Percentiles rank a stretch among this genome's conserved stretches.
These are phyloP conservation scores for Plasmopara halstedii DNA, from an alignment of 352 stramenopile genomes.

Conservation along the genomic window DNA sequence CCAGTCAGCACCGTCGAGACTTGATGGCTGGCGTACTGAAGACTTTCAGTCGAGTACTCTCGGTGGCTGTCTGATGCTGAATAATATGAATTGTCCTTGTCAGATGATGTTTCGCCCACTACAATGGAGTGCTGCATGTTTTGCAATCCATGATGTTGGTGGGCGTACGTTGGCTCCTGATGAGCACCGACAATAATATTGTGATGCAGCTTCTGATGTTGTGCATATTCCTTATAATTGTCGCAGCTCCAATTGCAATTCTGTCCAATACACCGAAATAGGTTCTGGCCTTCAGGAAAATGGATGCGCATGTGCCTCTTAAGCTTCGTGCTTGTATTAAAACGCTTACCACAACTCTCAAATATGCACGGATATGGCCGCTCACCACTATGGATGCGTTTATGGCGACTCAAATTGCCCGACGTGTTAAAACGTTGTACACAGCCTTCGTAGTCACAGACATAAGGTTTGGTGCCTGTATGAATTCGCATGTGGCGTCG, in stretches of 20 bases:
- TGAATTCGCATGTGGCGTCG: slow-evolving; percentile 80
- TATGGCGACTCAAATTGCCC: slow-evolving; percentile 80
- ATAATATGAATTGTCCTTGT: slow-evolving; percentile 41
- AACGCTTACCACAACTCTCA: slow-evolving; percentile 69
- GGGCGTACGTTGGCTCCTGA: slow-evolving; percentile 12
- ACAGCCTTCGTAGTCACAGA: slow-evolving; percentile 69
- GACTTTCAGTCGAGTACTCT: slow-evolving; percentile 12
- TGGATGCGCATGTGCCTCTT: slow-evolving; percentile 86
- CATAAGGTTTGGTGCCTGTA: slow-evolving; percentile 77
- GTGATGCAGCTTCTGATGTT: slow-evolving; percentile 71
- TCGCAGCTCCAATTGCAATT: slow-evolving; percentile 57
- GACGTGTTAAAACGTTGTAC: slow-evolving; percentile 81
- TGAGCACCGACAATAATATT: slow-evolving; percentile 56
- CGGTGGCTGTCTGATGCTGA: slow-evolving; percentile 20
- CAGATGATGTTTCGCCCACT: neutral
- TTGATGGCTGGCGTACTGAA: slow-evolving; percentile 13
- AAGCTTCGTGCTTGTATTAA: slow-evolving; percentile 87
- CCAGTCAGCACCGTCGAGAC: slow-evolving; percentile 7
- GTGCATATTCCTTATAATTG: slow-evolving; percentile 81
- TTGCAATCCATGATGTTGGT: slow-evolving; percentile 1
- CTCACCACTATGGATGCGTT: slow-evolving; percentile 82
- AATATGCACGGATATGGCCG: slow-evolving; percentile 77
- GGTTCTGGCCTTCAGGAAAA: slow-evolving; percentile 66
- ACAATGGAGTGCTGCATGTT: slow-evolving; percentile 6
- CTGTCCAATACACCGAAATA: slow-evolving; percentile 62